phyloP scores from a whole-genome alignment of 192 early-diverging fungal species.

The Kappamyces sp. region DNA sequence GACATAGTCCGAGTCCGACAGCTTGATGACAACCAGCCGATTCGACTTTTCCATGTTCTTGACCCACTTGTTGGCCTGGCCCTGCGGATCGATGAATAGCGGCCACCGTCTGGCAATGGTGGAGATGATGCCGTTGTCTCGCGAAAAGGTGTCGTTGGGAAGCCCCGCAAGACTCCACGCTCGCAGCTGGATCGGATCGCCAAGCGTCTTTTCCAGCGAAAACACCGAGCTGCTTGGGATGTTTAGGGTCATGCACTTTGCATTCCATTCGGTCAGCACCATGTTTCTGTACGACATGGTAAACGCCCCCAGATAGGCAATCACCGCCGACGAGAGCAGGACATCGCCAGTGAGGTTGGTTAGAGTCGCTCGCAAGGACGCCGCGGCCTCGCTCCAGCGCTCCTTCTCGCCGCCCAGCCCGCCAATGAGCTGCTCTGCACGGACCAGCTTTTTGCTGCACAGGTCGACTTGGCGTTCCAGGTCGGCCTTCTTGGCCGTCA shows the following conservation, averaged over 20 bases:
- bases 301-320: conserved; percentile 58
- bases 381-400: conserved; percentile 53
- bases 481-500: conserved; percentile 54
- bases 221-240: conserved; percentile 50
- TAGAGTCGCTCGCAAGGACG: conserved; percentile 31
- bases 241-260: conserved; percentile 27
- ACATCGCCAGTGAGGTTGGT: conserved; percentile 55
- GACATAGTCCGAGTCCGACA: conserved; percentile 55
- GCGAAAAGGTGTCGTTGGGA: conserved; percentile 55
- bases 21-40: conserved; percentile 49
- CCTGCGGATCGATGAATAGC: conserved; percentile 57
- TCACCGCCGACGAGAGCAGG: conserved; percentile 49
- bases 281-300: conserved; percentile 47
- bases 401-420: conserved; percentile 56
- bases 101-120: conserved; percentile 53
- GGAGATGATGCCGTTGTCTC: conserved; percentile 56
- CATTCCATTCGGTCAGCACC: conserved; percentile 44
- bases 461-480: conserved; percentile 54
- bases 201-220: conserved; percentile 43
- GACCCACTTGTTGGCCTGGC: conserved; percentile 63
- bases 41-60: conserved; percentile 61
- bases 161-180: conserved; percentile 55
- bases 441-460: conserved; percentile 45
- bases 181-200: conserved; percentile 54
- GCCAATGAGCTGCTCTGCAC: conserved; percentile 55